Evolutionary conservation across 2,329 filamentous ascomycete species (phyloP).

Genomic region (Botryotinia calthae): DNA sequence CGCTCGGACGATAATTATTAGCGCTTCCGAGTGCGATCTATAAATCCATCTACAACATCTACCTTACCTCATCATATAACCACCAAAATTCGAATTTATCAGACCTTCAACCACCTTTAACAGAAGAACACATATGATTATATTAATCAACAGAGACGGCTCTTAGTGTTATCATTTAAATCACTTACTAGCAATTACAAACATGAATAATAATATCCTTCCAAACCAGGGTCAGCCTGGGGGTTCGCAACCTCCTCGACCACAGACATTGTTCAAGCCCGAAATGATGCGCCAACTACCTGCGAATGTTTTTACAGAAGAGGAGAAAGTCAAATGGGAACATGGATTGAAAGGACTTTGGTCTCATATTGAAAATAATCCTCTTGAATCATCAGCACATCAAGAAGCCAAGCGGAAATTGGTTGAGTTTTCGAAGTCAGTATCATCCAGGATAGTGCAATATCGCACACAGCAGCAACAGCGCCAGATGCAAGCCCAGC

Average conservation of each 20-base stretch:
- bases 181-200: not conserved
- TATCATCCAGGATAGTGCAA: slow-evolving; percentile 38
- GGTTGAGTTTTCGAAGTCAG: slow-evolving; percentile 57
- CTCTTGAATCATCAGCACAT: slow-evolving; percentile 50
- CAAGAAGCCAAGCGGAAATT: slow-evolving; percentile 56
- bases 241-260: slow-evolving; percentile 28
- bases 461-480: slow-evolving; percentile 19
- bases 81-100: not conserved
- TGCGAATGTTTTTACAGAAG: slow-evolving; percentile 43
- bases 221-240: slow-evolving; percentile 28
- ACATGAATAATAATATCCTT: slow-evolving; percentile 35
- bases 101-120: not conserved
- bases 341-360: slow-evolving; percentile 54
- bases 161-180: not conserved
- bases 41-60: not conserved
- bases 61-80: not conserved
- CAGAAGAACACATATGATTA: not conserved
- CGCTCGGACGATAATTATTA: not conserved
- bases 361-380: slow-evolving; percentile 48
- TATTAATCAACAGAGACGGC: not conserved
- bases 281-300: slow-evolving; percentile 39
- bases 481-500: slow-evolving; percentile 41
- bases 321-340: slow-evolving; percentile 60
- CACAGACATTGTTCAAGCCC: slow-evolving; percentile 32
- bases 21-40: not conserved